These are phyloP conservation scores for Coemansia guatemalensis DNA, from an alignment of 192 early-diverging fungal species.

Conservation along the genomic window DNA sequence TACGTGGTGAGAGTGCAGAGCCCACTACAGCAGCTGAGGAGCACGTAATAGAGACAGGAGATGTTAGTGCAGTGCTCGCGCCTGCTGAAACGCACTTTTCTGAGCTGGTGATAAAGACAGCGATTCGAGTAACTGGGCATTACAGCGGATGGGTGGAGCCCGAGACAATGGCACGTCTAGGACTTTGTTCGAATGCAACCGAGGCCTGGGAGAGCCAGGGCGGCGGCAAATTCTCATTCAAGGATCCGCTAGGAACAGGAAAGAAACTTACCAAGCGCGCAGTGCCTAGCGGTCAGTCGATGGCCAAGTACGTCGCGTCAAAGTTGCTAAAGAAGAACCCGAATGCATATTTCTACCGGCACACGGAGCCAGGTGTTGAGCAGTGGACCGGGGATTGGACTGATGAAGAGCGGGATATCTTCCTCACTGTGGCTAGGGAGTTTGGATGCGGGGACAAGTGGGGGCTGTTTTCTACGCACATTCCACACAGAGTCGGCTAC, in stretches of 20 bases:
- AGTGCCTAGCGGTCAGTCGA: constrained; percentile 41
- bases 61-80: constrained; percentile 27
- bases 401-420: constrained; percentile 58
- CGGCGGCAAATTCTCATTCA: constrained; percentile 71
- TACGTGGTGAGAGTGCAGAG: constrained; percentile 47
- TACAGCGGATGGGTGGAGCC: constrained; percentile 66
- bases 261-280: constrained; percentile 36
- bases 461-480: constrained; percentile 42
- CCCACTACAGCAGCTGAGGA: constrained; percentile 25
- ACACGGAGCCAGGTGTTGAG: constrained; percentile 71
- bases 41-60: constrained; percentile 38
- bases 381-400: constrained; percentile 80
- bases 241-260: constrained; percentile 59
- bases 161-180: constrained; percentile 58
- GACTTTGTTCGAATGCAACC: constrained; percentile 57
- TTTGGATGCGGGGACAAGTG: constrained; percentile 54
- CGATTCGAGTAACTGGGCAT: constrained; percentile 62
- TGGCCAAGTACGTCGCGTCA: constrained; percentile 56
- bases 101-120: constrained; percentile 41
- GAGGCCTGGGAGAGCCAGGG: constrained; percentile 77
- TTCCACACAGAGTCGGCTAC: constrained; percentile 52
- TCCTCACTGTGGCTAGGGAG: constrained; percentile 53
- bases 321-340: constrained; percentile 73
- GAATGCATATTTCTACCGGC: constrained; percentile 75
- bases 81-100: constrained; percentile 62